Evolutionary conservation across 2,329 filamentous ascomycete genomes (phyloP), one percentile per base, ranked within the genome.

Genomic region (Colletotrichum spaethianum): DNA sequence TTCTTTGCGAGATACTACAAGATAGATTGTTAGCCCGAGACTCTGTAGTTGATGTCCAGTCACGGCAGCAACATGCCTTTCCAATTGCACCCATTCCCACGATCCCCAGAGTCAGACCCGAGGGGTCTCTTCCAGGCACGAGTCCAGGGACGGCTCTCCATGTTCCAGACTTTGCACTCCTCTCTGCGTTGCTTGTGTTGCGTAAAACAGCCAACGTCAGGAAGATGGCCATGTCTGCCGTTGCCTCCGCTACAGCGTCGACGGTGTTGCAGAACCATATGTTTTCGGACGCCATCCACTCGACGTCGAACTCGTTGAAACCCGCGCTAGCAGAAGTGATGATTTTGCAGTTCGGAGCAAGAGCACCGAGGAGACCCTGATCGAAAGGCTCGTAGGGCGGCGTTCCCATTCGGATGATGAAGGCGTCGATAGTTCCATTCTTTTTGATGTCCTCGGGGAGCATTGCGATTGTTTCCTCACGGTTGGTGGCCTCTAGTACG

Each of bases 261-360:
- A 85, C 77, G 0, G 84, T 84, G 74, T 89, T 90, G 79, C 86
- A 90, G 75, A 90, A 89, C 78, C 82, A 86, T 33, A 90, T 83
- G 6, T 79, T 80, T 83, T 74, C 33, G 16, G 68, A 50, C 0
- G 84, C 83, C 76, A 86, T 80, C 81, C 82, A 86, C 4, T 82
- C 75, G 0, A 86, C 79, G 56, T 85, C 81, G 48, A 86, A 85
- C 73, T 86, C 83, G 70, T 87, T 84, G 76, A 83, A 87, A 0
- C 86, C 86, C 0, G 86, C 86, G 38, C 82, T 83, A 1, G 83
- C 83, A 0, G 86, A 88, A 4, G 81, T 78, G 40, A 88, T 83
- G 66, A 88, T 84, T 64, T 82, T 81, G 67, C 83, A 86, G 23
- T 79, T 65, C 0, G 86, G 85, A 88, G 79, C 4, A 88, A 75